Evolutionary conservation across 805 yeast genomes (phyloP), one percentile per base, ranked within the genome.

Genomic region (Cyberlindnera euphorbiae): DNA sequence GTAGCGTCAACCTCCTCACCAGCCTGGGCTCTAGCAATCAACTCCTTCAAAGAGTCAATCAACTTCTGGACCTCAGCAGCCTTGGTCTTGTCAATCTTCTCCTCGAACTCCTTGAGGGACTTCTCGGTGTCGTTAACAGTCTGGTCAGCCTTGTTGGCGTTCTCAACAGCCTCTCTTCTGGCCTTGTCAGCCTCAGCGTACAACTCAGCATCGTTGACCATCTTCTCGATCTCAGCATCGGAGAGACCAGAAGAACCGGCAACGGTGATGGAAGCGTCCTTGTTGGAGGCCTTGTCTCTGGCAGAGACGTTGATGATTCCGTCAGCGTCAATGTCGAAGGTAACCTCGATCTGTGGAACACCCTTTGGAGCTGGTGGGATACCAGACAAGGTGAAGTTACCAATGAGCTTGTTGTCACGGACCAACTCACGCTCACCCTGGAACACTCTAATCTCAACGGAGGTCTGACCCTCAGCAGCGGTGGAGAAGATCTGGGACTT

Each of bases 261-360:
- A 49, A 75, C 80, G 41, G 75, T 73, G 53, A 79, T 77, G 37
- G 84, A 77, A 50, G 82, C 82, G 57, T 78, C 89, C 70, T 79
- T 78, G 64, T 83, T 82, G 39, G 88, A 78, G 49, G 87, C 84
- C 66, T 78, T 77, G 63, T 84, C 94, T 64, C 78, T 74, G 28
- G 94, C 94, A 55, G 83, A 75, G 38, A 84, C 93, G 66, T 84
- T 82, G 62, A 83, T 79, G 42, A 76, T 76, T 48, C 94, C 93
- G 59, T 83, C 88, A 8, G 88, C 89, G 62, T 83, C 89, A 39
- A 83, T 77, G 54, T 77, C 85, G 56, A 82, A 83, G 6, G 81
- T 71, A 15, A 83, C 90, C 41, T 74, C 78, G 42, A 83, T 77
- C 58, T 82, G 89, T 22, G 93, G 89, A 36, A 74, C 77, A 42